phyloP scores from a whole-genome alignment of 2,329 filamentous ascomycete species.

The Helotiales sp. region DNA sequence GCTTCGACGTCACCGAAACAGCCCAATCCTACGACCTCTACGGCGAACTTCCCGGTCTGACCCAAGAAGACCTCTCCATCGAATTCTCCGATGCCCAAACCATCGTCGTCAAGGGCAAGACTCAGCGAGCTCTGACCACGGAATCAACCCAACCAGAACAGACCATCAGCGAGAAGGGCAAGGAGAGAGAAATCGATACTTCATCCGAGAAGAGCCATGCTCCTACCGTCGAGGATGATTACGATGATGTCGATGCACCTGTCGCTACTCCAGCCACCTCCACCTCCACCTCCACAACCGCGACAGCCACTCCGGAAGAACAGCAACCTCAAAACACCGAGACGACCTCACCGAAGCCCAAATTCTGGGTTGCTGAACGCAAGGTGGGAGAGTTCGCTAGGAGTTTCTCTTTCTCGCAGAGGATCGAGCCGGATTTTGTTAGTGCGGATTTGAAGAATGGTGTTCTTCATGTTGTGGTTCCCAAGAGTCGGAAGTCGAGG shows the following conservation, averaged over 20 bases:
- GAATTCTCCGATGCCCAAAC: slow-evolving; percentile 78
- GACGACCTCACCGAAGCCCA: slow-evolving; percentile 45
- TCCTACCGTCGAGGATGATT: slow-evolving; percentile 29
- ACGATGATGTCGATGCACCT: slow-evolving; percentile 27
- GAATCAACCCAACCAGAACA: slow-evolving; percentile 47
- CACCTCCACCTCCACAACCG: slow-evolving; percentile 7
- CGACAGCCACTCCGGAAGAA: slow-evolving; percentile 39
- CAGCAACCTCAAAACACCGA: slow-evolving; percentile 37
- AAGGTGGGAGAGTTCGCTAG: slow-evolving; percentile 66
- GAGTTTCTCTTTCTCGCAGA: slow-evolving; percentile 64
- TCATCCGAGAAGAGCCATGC: slow-evolving; percentile 32
- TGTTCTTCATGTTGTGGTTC: slow-evolving; percentile 61
- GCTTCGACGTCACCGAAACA: slow-evolving; percentile 75
- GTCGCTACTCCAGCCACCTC: slow-evolving; percentile 22
- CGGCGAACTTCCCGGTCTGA: slow-evolving; percentile 74
- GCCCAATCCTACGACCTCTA: slow-evolving; percentile 70
- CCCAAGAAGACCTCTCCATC: slow-evolving; percentile 70
- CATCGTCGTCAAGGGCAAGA: slow-evolving; percentile 62
- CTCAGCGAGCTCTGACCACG: slow-evolving; percentile 55
- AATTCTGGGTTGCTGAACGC: slow-evolving; percentile 71
- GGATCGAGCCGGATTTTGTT: slow-evolving; percentile 62
- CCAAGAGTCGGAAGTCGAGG: slow-evolving; percentile 61
- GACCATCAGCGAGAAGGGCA: slow-evolving; percentile 34
- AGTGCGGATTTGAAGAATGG: slow-evolving; percentile 63
- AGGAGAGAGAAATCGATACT: slow-evolving; percentile 37